A percentile compares a stretch with the other conserved stretches of the same genome.
These are phyloP conservation scores for Auriscalpium microsporum DNA, from an alignment of 768 basidiomycete genomes.

Conservation along the genomic window DNA sequence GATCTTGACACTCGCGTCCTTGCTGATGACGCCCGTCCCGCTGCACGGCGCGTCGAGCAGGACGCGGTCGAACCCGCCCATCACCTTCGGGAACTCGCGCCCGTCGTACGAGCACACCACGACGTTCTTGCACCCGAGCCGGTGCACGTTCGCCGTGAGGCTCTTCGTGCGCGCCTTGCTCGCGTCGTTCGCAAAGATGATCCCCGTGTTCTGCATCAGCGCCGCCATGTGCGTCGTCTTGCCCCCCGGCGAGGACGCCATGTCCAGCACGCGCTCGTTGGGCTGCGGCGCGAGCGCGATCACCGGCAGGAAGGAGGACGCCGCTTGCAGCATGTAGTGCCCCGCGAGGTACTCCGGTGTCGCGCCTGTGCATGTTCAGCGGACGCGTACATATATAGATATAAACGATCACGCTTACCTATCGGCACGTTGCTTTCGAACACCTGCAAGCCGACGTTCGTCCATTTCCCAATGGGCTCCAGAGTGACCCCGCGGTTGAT, in stretches of 20 bases:
- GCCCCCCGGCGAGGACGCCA: constrained; percentile 97
- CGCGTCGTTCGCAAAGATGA: constrained; percentile 94
- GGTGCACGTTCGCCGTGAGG: constrained; percentile 92
- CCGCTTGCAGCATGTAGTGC: constrained; percentile 99
- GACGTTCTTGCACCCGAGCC: constrained; percentile 97
- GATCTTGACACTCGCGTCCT: constrained; percentile 93
- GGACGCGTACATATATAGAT: not conserved
- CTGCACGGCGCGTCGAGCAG: constrained; percentile 95
- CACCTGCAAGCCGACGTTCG: constrained; percentile 96
- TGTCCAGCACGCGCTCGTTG: constrained; percentile 89
- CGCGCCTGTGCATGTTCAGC: constrained; percentile 44
- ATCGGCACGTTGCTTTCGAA: constrained; percentile 96
- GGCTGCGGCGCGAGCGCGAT: constrained; percentile 91
- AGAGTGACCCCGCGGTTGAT: constrained; percentile 95
- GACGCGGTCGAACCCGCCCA: constrained; percentile 98
- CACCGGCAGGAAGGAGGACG: constrained; percentile 98
- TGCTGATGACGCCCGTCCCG: constrained; percentile 97
- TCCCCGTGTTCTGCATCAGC: constrained; percentile 94
- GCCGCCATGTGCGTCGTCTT: constrained; percentile 98
- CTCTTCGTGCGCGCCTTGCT: constrained; percentile 94
- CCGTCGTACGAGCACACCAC: constrained; percentile 97
- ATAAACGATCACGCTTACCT: constrained; percentile 38
- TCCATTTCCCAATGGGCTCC: constrained; percentile 99
- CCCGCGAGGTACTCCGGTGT: constrained; percentile 99
- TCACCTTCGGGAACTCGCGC: constrained; percentile 95